phyloP scores from a whole-genome alignment of 2,329 filamentous ascomycete species.

The Geosmithia morbida region DNA sequence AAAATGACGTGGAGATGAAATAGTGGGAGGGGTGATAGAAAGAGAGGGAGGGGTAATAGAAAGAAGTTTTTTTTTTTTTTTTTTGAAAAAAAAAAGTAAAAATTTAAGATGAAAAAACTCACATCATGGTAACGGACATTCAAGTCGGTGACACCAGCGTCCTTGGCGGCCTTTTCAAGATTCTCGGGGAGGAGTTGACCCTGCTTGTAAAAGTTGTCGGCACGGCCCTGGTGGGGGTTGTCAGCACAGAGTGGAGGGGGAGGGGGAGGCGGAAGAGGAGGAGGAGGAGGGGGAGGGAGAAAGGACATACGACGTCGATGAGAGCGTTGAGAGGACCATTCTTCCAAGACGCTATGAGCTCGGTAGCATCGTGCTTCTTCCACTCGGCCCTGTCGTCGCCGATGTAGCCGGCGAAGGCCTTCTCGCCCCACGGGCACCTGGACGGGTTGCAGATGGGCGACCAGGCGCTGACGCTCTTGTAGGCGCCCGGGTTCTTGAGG shows the following conservation, averaged over 20 bases:
- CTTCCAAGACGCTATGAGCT: slow-evolving; percentile 67
- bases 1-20: no score
- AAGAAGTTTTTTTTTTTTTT: no score
- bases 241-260: neutral
- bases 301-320: slow-evolving; percentile 64
- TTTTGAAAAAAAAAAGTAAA: no score
- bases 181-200: slow-evolving; percentile 90
- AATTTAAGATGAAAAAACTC: no score
- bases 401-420: slow-evolving; percentile 87
- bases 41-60: no score
- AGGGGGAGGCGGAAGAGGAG: neutral
- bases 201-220: slow-evolving; percentile 94
- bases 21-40: no score
- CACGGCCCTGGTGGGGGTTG: slow-evolving; percentile 60
- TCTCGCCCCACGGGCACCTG: slow-evolving; percentile 84
- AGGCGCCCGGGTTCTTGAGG: slow-evolving; percentile 80
- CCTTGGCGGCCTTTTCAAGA: slow-evolving; percentile 64
- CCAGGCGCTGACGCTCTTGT: slow-evolving; percentile 80
- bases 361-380: slow-evolving; percentile 84
- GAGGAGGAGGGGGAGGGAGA: neutral
- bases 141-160: slow-evolving; percentile 58
- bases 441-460: slow-evolving; percentile 80
- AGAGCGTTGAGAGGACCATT: slow-evolving; percentile 51
- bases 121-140: slow-evolving; percentile 70
- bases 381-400: slow-evolving; percentile 63